Base-by-base conservation (phyloP, 495 filamentous ascomycete species). In the Oleoguttula mirabilis region DNA sequence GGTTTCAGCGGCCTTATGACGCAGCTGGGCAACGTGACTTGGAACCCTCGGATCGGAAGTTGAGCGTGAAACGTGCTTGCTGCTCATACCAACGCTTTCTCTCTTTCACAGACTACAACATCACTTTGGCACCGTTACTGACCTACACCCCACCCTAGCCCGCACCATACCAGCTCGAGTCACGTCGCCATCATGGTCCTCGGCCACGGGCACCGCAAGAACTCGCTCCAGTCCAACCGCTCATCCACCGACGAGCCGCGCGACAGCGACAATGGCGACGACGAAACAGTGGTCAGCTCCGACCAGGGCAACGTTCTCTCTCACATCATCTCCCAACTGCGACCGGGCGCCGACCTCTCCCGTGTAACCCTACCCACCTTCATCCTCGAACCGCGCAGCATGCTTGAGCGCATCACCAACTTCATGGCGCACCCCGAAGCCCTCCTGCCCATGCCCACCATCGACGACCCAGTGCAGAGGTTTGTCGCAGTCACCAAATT, bases 401-500 rank as follows among this genome's bases (percentile, higher is more conserved):
- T 99, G 90, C 64, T 99, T 55, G 90, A 99, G 65, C 73, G 90
- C 24, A 99, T 99, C 53, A 99, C 90, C 55, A 99, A 98, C 67
- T 99, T 99, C 70, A 99, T 99, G 90, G 88, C 90, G 52, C 92
- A 96, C 61, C 92, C 90, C 33, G 90, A 99, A 62, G 90, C 82
- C 48, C 77, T 99, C 20, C 74, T 96, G 2, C 82, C 83, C 16
- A 88, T 95, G 66, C 67, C 86, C 14, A 67, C 73, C 23, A 81
- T 93, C 46, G 84, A 96, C 21, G 92, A 99, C 57, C 92, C 92
- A 2, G 69, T 88, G 30, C 65, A 88, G 52, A 75, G 90, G 55
- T 99, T 99, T 58, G 75, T 99, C 4, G 79, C 84, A 0, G 90
- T 99, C 8, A 80, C 94, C 49, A 95, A 92, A 58, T 96, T 99